A percentile compares a stretch with the other conserved stretches of the same genome.
Evolutionary conservation across 257 asterid genomes (phyloP).

Genomic region (Solanum lycopersicoides): DNA sequence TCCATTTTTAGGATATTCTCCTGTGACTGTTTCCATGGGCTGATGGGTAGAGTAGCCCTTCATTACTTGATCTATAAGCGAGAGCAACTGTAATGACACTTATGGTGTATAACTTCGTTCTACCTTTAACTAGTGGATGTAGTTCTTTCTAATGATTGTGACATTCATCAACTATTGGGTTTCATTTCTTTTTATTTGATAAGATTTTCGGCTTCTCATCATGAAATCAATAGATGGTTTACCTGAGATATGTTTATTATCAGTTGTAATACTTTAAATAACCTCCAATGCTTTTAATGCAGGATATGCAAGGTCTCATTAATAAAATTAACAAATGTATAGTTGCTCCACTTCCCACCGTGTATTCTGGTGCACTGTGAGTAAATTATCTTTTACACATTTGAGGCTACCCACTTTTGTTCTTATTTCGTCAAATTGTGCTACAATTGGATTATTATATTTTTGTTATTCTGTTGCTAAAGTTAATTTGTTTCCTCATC

Average conservation of each 20-base stretch:
- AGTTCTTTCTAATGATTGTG: neutral
- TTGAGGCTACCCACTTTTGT: neutral
- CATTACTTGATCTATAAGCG: neutral
- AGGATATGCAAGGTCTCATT: slow-evolving; percentile 98
- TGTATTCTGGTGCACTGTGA: slow-evolving; percentile 84
- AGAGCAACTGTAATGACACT: neutral
- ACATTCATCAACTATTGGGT: neutral
- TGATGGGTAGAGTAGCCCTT: neutral
- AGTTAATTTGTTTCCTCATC: slow-evolving; percentile 1
- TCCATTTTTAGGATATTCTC: neutral
- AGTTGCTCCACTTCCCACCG: slow-evolving; percentile 82
- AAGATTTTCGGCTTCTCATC: neutral
- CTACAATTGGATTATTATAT: neutral
- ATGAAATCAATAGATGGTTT: neutral
- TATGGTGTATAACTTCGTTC: neutral
- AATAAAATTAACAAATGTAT: slow-evolving; percentile 87
- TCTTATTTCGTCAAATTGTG: neutral
- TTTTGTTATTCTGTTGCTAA: slow-evolving; percentile 1
- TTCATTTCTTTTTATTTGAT: neutral
- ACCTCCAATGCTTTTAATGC: slow-evolving; percentile 1
- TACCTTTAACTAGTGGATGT: neutral
- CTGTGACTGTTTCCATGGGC: neutral
- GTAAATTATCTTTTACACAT: slow-evolving; percentile 19
- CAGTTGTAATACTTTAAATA: neutral
- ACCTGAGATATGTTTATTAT: neutral